Evolutionary conservation across 192 early-diverging fungal genomes (phyloP), one percentile per base, ranked within the genome.

Genomic region (Umbelopsis vinacea): DNA sequence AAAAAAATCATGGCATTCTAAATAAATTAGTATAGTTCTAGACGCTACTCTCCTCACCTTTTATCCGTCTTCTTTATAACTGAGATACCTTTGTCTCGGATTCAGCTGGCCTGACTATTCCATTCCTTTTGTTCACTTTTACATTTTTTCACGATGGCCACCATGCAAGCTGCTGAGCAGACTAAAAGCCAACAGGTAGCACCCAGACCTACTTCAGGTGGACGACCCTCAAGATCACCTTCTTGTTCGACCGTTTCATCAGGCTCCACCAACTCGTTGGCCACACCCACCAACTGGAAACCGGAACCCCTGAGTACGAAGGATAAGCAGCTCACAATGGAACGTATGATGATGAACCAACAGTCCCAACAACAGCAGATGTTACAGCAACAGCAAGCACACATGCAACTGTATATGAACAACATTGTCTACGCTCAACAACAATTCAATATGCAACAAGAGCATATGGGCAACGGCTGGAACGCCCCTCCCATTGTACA

Each of bases 81-180:
- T 43, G 40, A 43, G 40, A 43, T 43, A 43, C 40, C 40, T 43
- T 43, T 43, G 11, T 43, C 11, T 54, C 23, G 26, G 53, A 26
- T 54, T 54, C 53, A 54, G 53, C 53, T 54, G 53, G 57, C 40
- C 57, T 63, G 57, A n/a, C 26, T 63, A 9, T 35, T 6, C 12
- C 53, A 54, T 37, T 63, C 14, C 23, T 63, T 37, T 17, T 38
- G 11, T 6, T 4, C 9, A 2, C 22, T 54, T 29, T 43, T 52
- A 11, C 50, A 52, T 52, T 22, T 21, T 22, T 52, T n/a, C n/a
- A 21, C 52, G 2, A 37, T 37, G 29, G 14, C 57, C 26, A 37
- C 57, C 37, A 63, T 63, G 29, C 57, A 63, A 63, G 17, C 57
- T 63, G 57, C 33, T 63, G 57, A 63, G 33, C 57, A 63, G 57